Conservation (phyloP, 495 filamentous ascomycete species). For the Letharia columbiana region DNA sequence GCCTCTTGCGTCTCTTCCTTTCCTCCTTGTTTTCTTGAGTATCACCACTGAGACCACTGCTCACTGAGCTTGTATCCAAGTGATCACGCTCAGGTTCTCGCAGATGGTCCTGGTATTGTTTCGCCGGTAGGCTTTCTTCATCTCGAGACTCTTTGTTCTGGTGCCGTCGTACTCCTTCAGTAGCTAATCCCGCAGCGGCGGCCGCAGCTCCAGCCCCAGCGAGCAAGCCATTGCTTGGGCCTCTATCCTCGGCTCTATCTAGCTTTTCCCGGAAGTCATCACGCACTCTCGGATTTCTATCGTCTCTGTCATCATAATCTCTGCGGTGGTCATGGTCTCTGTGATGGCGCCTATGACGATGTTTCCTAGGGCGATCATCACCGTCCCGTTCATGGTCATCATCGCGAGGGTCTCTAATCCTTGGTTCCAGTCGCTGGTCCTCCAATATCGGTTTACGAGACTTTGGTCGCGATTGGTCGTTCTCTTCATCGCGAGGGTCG, state of each 20-base stretch:
- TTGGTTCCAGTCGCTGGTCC: slow-evolving; percentile 16
- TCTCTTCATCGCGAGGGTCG: slow-evolving; percentile 6
- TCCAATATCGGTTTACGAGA: slow-evolving; percentile 12
- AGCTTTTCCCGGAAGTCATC: slow-evolving; percentile 29
- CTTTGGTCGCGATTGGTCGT: slow-evolving; percentile 11
- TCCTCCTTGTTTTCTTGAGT: neutral
- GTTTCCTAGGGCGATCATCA: slow-evolving; percentile 19
- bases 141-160: slow-evolving; percentile 19
- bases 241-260: slow-evolving; percentile 18
- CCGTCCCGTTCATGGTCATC: slow-evolving; percentile 19
- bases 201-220: slow-evolving; percentile 19
- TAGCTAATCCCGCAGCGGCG: slow-evolving; percentile 22
- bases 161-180: slow-evolving; percentile 22
- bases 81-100: slow-evolving; percentile 19
- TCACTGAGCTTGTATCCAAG: slow-evolving; percentile 19
- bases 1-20: neutral
- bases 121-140: slow-evolving; percentile 10
- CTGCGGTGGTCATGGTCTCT: slow-evolving; percentile 14
- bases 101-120: slow-evolving; percentile 12
- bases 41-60: slow-evolving; percentile 15
- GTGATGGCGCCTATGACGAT: slow-evolving; percentile 19
- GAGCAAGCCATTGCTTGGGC: slow-evolving; percentile 14
- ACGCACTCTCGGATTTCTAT: slow-evolving; percentile 19
- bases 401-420: slow-evolving; percentile 27
- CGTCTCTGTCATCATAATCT: slow-evolving; percentile 14